Evolutionary conservation across 2,329 filamentous ascomycete species (phyloP), one percentile per base, ranked within the genome.

Genomic region (Epichloe sp.): DNA sequence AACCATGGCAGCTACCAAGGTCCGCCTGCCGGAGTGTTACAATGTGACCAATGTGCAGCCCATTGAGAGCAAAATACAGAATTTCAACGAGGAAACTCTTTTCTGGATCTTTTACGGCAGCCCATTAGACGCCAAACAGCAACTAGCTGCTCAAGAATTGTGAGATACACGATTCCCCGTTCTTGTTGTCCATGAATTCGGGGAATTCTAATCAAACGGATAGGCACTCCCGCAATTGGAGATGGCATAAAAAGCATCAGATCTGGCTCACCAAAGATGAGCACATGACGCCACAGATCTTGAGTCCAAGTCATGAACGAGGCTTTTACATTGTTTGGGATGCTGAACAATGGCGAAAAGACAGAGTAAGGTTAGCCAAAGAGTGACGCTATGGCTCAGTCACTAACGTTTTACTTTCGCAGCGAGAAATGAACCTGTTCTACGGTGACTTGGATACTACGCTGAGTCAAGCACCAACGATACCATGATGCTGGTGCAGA

Each of bases 21-120:
- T 77, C 55, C 72, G 72, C 12, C 65, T 84, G 34, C 81, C 81
- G 0, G 81, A 85, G 44, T 85, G 81, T 64, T 85, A 85, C 60
- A 77, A 74, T 49, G 81, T 85, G 36, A 80, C 75, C 54, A 85
- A 85, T 54, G 79, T 83, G 26, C 79, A 82, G 56, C 73, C 78
- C 3, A 75, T 85, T 49, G 79, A 83, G 54, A 79, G 73, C 58
- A 84, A 84, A 64, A 80, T 84, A 47, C 71, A 71, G 41, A 82
- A 76, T 55, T 83, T 85, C 65, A 83, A 83, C 57, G 81, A 85
- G 55, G 81, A 85, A 64, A 83, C 81, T 0, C 66, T 85, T 46
- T 79, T 85, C 64, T 83, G 78, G 74, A 84, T 85, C 56, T 85
- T 85, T 60, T 84, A 85, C 64, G 82, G 77, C 64, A 82, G 78